A percentile compares a stretch with the other conserved stretches of the same genome.
Evolutionary conservation across 805 yeast species (phyloP).

Genomic region (Candida ipomoeae): DNA sequence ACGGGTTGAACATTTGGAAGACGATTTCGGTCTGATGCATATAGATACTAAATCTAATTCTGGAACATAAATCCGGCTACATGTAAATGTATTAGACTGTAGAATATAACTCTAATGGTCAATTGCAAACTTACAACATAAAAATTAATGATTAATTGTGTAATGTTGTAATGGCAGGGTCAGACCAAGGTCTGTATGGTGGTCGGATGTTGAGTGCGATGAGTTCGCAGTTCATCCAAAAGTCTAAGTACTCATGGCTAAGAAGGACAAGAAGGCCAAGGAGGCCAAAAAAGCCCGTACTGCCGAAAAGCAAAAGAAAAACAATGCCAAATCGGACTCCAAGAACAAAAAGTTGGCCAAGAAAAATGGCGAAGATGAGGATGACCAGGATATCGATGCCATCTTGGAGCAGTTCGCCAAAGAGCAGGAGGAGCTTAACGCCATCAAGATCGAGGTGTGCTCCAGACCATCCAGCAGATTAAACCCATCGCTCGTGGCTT

Average conservation of each 20-base stretch:
- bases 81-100: neutral
- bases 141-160: neutral
- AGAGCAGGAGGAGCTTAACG: conserved; percentile 76
- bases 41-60: neutral
- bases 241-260: conserved; percentile 57
- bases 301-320: conserved; percentile 79
- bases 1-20: conserved; percentile 93
- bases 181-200: neutral
- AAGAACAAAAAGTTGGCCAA: conserved; percentile 73
- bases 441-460: conserved; percentile 57
- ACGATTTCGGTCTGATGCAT: conserved; percentile 75
- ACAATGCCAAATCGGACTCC: conserved; percentile 62
- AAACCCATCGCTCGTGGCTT: conserved; percentile 70
- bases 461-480: conserved; percentile 64
- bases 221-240: neutral
- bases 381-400: conserved; percentile 82
- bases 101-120: neutral
- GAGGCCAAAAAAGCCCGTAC: conserved; percentile 88
- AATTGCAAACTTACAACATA: neutral
- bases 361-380: conserved; percentile 76
- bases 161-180: neutral
- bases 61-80: neutral
- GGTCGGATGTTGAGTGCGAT: neutral
- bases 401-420: conserved; percentile 70
- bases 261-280: conserved; percentile 78